A percentile compares a stretch with the other conserved stretches of the same genome.
These are phyloP conservation scores for Gossypium thurberi DNA, from an alignment of 345 rosid genomes.

Conservation along the genomic window DNA sequence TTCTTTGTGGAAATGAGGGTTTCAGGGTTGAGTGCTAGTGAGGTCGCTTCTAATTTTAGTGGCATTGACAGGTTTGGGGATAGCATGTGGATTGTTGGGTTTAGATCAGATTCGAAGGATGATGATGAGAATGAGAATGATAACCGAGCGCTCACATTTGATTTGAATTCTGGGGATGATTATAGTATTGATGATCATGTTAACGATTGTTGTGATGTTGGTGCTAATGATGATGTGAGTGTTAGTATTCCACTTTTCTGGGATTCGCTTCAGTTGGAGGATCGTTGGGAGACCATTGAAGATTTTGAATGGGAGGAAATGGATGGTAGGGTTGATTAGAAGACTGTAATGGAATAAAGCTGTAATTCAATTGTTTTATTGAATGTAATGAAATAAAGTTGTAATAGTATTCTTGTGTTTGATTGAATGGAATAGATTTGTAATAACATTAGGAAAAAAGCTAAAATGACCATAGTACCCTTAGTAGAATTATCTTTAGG, in stretches of 20 bases:
- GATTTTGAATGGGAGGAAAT: constrained; percentile 95
- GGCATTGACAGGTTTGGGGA: constrained; percentile 9
- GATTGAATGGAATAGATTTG: no score
- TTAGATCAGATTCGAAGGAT: constrained; percentile 40
- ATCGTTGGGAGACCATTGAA: constrained; percentile 45
- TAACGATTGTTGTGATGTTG: constrained; percentile 22
- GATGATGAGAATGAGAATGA: constrained; percentile 32
- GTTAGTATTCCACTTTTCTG: constrained; percentile 51
- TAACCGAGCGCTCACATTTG: constrained; percentile 24
- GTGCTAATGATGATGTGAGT: constrained; percentile 37
- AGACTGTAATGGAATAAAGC: constrained; percentile 21
- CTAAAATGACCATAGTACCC: no score
- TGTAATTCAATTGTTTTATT: no score
- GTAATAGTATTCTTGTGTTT: no score
- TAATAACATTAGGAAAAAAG: no score
- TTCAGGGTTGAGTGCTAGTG: constrained; percentile 28
- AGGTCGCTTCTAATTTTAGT: constrained; percentile 25
- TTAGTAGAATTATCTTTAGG: no score
- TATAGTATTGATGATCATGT: constrained; percentile 20
- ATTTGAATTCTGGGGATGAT: constrained; percentile 47
- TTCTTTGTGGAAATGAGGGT: constrained; percentile 48
- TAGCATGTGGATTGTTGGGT: constrained; percentile 31
- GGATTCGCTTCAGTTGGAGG: constrained; percentile 76
- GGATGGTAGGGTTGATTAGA: constrained; percentile 53
- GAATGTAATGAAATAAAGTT: no score